Percentiles rank a stretch among this genome's conserved stretches.
Evolutionary conservation across 768 basidiomycete species (phyloP).

Genomic region (Cystofilobasidium ferigula): DNA sequence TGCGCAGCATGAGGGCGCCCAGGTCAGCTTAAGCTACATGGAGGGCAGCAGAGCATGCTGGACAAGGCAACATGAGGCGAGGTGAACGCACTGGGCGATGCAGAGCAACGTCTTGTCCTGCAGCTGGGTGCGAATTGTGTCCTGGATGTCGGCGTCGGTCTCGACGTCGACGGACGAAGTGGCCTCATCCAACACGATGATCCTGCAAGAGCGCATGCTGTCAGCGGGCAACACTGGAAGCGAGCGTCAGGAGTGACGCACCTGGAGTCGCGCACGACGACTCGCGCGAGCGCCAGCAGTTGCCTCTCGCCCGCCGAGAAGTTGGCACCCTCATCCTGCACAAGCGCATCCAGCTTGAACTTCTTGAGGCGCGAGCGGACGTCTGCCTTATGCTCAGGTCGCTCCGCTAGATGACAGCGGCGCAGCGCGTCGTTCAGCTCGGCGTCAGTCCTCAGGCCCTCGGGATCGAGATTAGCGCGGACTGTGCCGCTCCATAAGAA

Average conservation of each 20-base stretch:
- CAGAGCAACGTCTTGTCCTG: conserved; percentile 28
- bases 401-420: conserved; percentile 13
- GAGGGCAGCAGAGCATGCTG: conserved; percentile 76
- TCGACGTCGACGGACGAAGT: conserved; percentile 74
- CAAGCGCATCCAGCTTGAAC: conserved; percentile 17
- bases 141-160: neutral
- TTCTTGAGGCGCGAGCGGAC: conserved; percentile 20
- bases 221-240: neutral
- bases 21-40: too few relatives aligned
- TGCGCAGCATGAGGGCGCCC: conserved; percentile 78
- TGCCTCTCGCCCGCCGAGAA: conserved; percentile 24
- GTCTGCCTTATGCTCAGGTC: conserved; percentile 1
- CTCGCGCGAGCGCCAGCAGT: conserved; percentile 28
- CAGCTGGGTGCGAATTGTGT: neutral
- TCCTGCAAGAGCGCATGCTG: conserved; percentile 9
- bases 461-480: conserved; percentile 80
- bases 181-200: conserved; percentile 68
- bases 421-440: conserved; percentile 11
- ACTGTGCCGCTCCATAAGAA: conserved; percentile 56
- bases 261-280: conserved; percentile 72
- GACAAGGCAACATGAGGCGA: conserved; percentile 29
- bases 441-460: conserved; percentile 52
- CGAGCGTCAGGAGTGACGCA: conserved; percentile 73
- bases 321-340: conserved; percentile 25
- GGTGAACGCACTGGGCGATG: neutral